Conservation (phyloP, 2,329 filamentous ascomycete genomes). For the Pseudocercospora macadamiae region DNA sequence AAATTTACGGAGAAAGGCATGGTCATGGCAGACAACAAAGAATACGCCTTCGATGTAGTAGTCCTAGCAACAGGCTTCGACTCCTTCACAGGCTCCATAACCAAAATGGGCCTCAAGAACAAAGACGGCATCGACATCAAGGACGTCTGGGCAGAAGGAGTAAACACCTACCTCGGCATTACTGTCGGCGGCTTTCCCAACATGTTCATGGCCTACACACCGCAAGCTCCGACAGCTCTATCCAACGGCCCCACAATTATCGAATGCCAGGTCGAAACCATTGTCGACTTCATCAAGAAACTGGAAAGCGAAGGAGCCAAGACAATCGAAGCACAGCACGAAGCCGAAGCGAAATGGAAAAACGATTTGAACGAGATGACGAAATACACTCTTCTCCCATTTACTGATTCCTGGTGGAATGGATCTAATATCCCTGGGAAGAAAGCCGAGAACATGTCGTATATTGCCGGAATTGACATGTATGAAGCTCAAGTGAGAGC, state of each 20-base stretch:
- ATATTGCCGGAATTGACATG: constrained; percentile 37
- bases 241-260: constrained; percentile 49
- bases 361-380: constrained; percentile 28
- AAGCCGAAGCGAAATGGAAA: constrained; percentile 47
- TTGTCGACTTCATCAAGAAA: constrained; percentile 47
- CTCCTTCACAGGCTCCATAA: constrained; percentile 40
- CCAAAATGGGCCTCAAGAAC: constrained; percentile 40
- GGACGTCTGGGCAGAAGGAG: constrained; percentile 46
- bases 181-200: constrained; percentile 38
- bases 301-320: constrained; percentile 43
- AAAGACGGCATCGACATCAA: constrained; percentile 30
- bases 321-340: constrained; percentile 45
- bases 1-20: constrained; percentile 49
- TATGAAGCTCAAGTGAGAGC: constrained; percentile 46
- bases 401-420: constrained; percentile 40
- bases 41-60: constrained; percentile 47
- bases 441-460: constrained; percentile 47
- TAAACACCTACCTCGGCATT: constrained; percentile 45
- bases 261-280: constrained; percentile 49
- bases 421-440: constrained; percentile 49
- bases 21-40: constrained; percentile 43
- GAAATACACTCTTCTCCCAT: constrained; percentile 32
- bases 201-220: constrained; percentile 49
- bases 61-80: constrained; percentile 53
- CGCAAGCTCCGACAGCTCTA: constrained; percentile 51